Percentiles rank a stretch among this genome's conserved stretches.
Evolutionary conservation across 2,329 filamentous ascomycete species (phyloP).

Genomic region (Penicillium verrucosum): DNA sequence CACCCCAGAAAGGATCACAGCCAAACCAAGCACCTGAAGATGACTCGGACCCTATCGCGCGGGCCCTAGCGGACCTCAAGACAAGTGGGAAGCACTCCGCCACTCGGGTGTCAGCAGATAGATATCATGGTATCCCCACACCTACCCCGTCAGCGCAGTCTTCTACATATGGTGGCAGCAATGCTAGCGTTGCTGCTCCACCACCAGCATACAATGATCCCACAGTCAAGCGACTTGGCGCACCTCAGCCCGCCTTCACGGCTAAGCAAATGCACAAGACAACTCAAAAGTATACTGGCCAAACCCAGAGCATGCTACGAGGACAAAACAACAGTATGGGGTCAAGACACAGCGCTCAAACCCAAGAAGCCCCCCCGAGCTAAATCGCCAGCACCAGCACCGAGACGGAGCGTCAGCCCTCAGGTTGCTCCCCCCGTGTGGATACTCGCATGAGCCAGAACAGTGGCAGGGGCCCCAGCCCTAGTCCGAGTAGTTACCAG

Average conservation of each 20-base stretch:
- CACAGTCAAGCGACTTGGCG: constrained; percentile 73
- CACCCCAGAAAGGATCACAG: constrained; percentile 41
- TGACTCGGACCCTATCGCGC: constrained; percentile 81
- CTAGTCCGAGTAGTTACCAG: constrained; percentile 46
- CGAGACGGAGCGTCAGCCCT: constrained; percentile 51
- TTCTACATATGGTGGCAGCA: constrained; percentile 33
- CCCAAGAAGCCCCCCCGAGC: constrained; percentile 47
- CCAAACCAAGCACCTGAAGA: constrained; percentile 49
- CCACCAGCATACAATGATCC: constrained; percentile 80
- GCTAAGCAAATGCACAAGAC: constrained; percentile 94
- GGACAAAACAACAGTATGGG: constrained; percentile 36
- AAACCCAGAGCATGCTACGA: constrained; percentile 75
- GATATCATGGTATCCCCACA: constrained; percentile 88
- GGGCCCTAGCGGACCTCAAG: constrained; percentile 89
- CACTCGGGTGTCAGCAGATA: constrained; percentile 86
- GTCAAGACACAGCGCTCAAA: constrained; percentile 53
- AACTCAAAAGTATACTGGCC: constrained; percentile 79
- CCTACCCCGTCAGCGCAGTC: constrained; percentile 57
- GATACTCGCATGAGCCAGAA: constrained; percentile 42
- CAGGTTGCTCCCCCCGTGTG: constrained; percentile 28
- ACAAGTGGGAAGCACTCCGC: constrained; percentile 78
- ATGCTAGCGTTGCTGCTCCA: constrained; percentile 62
- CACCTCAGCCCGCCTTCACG: constrained; percentile 88
- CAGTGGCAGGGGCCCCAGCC: constrained; percentile 41
- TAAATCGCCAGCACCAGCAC: constrained; percentile 66